These are phyloP conservation scores for Torulaspora gathmanii DNA, from an alignment of 805 yeast genomes.

Conservation along the genomic window DNA sequence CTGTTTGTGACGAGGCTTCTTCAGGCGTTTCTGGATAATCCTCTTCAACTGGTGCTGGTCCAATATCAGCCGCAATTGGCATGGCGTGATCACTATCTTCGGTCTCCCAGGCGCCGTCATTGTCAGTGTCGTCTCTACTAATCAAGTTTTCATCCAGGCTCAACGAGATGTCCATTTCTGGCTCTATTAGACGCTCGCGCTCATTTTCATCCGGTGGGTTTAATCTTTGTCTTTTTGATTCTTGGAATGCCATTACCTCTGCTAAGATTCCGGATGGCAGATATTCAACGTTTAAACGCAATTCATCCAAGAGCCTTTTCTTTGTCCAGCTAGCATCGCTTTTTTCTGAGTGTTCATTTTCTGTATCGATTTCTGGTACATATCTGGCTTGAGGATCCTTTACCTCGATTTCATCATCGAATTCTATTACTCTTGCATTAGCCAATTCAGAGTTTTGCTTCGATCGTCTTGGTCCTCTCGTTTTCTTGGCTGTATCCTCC, in stretches of 20 bases:
- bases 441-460: constrained; percentile 14
- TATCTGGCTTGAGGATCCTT: constrained; percentile 17
- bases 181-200: constrained; percentile 13
- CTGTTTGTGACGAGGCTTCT: constrained; percentile 7
- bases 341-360: not conserved
- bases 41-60: constrained; percentile 7
- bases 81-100: constrained; percentile 16
- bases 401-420: constrained; percentile 23
- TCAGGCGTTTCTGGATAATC: constrained; percentile 5
- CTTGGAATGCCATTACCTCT: constrained; percentile 17
- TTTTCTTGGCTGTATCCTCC: not conserved
- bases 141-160: constrained; percentile 22
- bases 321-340: constrained; percentile 1
- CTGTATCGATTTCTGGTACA: not conserved
- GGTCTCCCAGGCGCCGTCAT: constrained; percentile 6
- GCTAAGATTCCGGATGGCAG: constrained; percentile 20
- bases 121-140: constrained; percentile 2
- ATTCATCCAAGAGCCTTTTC: constrained; percentile 26
- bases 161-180: constrained; percentile 25
- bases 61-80: constrained; percentile 17
- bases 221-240: constrained; percentile 22
- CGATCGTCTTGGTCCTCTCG: not conserved
- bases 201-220: constrained; percentile 5
- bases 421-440: constrained; percentile 14
- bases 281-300: constrained; percentile 16